phyloP scores from a whole-genome alignment of 2,329 filamentous ascomycete species.

The Alternaria postmessia region DNA sequence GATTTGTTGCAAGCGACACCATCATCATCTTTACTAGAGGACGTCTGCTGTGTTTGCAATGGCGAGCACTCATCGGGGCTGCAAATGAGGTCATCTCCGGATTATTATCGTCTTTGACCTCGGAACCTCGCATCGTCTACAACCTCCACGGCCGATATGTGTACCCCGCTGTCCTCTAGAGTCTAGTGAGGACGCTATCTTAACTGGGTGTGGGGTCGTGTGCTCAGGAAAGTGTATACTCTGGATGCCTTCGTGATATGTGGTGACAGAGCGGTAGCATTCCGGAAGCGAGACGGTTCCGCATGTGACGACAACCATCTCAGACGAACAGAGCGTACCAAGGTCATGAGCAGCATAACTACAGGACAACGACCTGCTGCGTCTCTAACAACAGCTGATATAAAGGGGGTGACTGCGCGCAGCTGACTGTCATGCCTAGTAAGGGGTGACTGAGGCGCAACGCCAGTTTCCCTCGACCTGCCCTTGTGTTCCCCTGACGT shows the following conservation, averaged over 20 bases:
- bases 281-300: conserved; percentile 3
- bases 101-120: conserved; percentile 40
- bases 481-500: conserved; percentile 20
- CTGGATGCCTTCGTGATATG: not conserved
- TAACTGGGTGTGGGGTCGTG: conserved; percentile 3
- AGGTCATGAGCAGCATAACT: not conserved
- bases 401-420: conserved; percentile 16
- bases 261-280: conserved; percentile 1
- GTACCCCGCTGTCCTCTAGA: conserved; percentile 26
- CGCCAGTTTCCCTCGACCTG: conserved; percentile 9
- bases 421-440: conserved; percentile 29
- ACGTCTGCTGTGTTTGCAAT: conserved; percentile 72
- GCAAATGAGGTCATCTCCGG: conserved; percentile 21
- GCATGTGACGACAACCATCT: not conserved
- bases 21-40: not conserved
- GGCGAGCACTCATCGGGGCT: conserved; percentile 26
- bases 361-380: conserved; percentile 9
- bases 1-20: not conserved
- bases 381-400: conserved; percentile 15
- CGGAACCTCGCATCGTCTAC: conserved; percentile 20
- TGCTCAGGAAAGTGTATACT: not conserved
- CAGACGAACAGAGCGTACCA: not conserved
- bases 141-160: conserved; percentile 31
- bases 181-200: conserved; percentile 8
- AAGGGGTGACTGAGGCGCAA: conserved; percentile 22